A percentile compares a stretch with the other conserved stretches of the same genome.
phyloP scores from a whole-genome alignment of 768 basidiomycete genomes.

The Porphyrellus cyaneotinctus region DNA sequence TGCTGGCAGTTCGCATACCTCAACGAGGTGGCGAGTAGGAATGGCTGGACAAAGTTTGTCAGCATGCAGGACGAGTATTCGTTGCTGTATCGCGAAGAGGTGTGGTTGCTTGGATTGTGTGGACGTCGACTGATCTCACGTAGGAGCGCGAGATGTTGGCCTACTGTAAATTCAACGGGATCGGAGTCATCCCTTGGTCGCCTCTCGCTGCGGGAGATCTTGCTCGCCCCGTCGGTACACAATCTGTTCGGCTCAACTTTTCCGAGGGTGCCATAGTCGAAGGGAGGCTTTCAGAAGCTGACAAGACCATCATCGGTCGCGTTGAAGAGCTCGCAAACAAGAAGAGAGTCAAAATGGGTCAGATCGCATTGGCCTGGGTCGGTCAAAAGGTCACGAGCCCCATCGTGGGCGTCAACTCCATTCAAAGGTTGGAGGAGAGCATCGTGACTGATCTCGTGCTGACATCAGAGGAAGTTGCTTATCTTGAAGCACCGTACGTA shows the following conservation, averaged over 20 bases:
- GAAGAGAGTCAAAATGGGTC: conserved; percentile 39
- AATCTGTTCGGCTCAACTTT: conserved; percentile 18
- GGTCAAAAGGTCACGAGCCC: conserved; percentile 40
- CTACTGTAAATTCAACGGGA: conserved; percentile 46
- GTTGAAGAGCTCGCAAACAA: conserved; percentile 39
- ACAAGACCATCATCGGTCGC: conserved; percentile 27
- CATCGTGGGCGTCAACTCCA: conserved; percentile 39
- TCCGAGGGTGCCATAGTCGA: conserved; percentile 24
- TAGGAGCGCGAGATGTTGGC: conserved; percentile 45
- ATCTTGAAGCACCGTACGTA: conserved; percentile 31
- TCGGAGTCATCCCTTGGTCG: conserved; percentile 51
- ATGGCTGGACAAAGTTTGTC: conserved; percentile 51
- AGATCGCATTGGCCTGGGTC: conserved; percentile 44
- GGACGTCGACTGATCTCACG: background rate
- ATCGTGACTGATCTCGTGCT: conserved; percentile 25
- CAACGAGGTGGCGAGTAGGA: conserved; percentile 40
- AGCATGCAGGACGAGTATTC: conserved; percentile 51
- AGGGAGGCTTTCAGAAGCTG: conserved; percentile 22
- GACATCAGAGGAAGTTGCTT: conserved; percentile 27
- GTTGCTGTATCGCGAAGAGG: background rate
- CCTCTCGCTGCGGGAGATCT: conserved; percentile 41
- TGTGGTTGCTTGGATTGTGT: background rate
- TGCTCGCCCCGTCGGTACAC: conserved; percentile 32
- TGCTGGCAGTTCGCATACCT: conserved; percentile 44
- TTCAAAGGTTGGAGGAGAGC: conserved; percentile 31